Base-by-base conservation (phyloP, 139 green algal species). In the Monoraphidium neglectum region DNA sequence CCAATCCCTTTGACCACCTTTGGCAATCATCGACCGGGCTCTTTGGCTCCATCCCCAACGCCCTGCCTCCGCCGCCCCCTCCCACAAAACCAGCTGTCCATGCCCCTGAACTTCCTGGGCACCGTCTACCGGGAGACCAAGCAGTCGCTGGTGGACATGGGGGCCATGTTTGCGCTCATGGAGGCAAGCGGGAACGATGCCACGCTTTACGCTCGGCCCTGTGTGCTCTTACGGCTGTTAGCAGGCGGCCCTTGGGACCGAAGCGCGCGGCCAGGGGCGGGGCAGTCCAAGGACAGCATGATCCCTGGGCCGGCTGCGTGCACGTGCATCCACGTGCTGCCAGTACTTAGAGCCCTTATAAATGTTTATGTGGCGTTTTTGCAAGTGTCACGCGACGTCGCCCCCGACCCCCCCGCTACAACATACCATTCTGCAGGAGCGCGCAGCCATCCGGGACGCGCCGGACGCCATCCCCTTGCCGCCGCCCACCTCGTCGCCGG, bases 101-200 rank as follows among this genome's bases (percentile, higher is more conserved):
- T 98, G 86, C 96, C 96, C 5, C 89, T 99, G 47, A 99, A 99
- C 89, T 99, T 99, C 83, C 84, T 99, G 69, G 96, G 96, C 54
- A 96, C 93, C 0, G 94, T 99, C 33, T 99, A 99, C 79, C 89
- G 96, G 0, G 96, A 99, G 82, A 96, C 93, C 23, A 92, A 93
- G 77, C 96, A 99, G 88, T 92, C 82, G 30, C 85, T 99, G 43
- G 80, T 97, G 5, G 96, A 99, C 87, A 99, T 99, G 96, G 93
- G 92, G 4, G 85, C 91, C 49, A 97, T 99, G 90, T 99, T 99
- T 82, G 79, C 78, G 1, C 87, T 99, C 59, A 82, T 98, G n/a
- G n/a, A n/a, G n/a, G n/a, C n/a, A n/a, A n/a, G 36, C 57, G 71
- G 75, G 69, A 88, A 68, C 63, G 67, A 56, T 56, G 47, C 47